Evolutionary conservation across 441 rosid species (phyloP), one percentile per base, ranked within the genome.

Genomic region (Macaranga tanarius): DNA sequence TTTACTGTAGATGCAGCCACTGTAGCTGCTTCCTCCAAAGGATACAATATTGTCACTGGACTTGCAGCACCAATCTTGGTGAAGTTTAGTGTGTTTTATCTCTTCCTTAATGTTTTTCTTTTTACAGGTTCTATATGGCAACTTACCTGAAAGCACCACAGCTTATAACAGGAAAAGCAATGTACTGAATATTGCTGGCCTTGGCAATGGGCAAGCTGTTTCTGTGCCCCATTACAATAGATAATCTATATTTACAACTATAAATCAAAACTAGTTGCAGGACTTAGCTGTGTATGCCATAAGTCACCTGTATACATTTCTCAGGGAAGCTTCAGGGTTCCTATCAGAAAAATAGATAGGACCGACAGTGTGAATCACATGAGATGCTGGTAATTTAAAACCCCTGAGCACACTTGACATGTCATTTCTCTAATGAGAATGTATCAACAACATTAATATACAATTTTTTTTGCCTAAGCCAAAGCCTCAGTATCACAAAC

Each of bases 131-230:
- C n/a, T n/a, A n/a, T n/a, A n/a, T 73, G 61, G 20, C 23, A 10
- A 74, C 76, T 73, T 84, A 91, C 96, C 94, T 76, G 45, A 63
- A 90, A 57, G 80, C 73, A 61, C 98, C 97, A 73, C 97, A 94
- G 60, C 97, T 89, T 65, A 94, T 84, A 61, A 97, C 96, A 67
- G 98, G 86, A 77, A 92, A 92, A 45, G 97, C 98, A 78, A 94
- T 77, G 76, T 81, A 92, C 62, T 83, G 83, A 74, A 94, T 85
- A 74, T 82, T 79, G 84, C 88, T 90, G 61, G 88, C 91, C 78
- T 84, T 88, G 72, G 95, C 97, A 62, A 90, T 81, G 34, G 45
- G 77, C 81, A 90, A 80, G 82, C 97, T 85, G 74, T 89, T 89
- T 81, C 93, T 88, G 92, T 56, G 75, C 73, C 55, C 77, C 4